Base-by-base conservation (phyloP, 2,329 filamentous ascomycete genomes). In the Ophiocordyceps camponoti-floridani region DNA sequence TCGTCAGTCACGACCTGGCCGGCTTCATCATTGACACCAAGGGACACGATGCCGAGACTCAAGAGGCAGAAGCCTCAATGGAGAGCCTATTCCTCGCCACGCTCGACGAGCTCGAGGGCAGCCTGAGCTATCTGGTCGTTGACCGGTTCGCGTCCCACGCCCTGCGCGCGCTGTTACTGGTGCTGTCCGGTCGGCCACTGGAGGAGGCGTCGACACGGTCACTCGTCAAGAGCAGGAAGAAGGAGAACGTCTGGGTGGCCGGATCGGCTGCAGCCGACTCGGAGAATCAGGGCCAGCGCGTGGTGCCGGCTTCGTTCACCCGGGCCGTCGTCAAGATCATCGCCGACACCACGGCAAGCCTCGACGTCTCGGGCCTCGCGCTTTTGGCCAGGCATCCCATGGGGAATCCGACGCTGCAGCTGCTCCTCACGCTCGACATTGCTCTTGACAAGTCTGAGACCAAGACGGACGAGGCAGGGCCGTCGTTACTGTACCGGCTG, bases 71-170 rank as follows among this genome's bases (percentile, higher is more conserved):
- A 47, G 66, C 74, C 4, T 77, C 79, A 3, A 85, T 95, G 76
- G 89, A 94, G 61, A 79, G 81, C 44, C 69, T 94, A 46, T 93
- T 94, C 58, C 71, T 96, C 41, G 70, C 79, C 48, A 84, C 86
- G 1, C 68, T 94, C 43, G 81, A 88, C 50, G 91, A 96, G 64
- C 67, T 98, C n/a, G 82, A 94, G 58, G 81, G 79, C 12, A 82
- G 87, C 49, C 70, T 95, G 54, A 78, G 81, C 19, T 91, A 79
- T 54, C 69, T 98, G 9, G 72, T 96, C 56, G 94, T 86, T 1
- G 86, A 96, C 58, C 65, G 66, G 42, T 96, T 94, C 57, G 91
- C 87, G 5, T 96, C 91, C 0, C 91, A 98, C 57, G 82, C 85
- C 0, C 69, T 98, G 40, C 78, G 91, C 42, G 84, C 94, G 0